Percentiles rank a stretch among this genome's conserved stretches.
These are phyloP conservation scores for Euphorbia pulcherrima DNA, from an alignment of 345 rosid species.

Conservation along the genomic window DNA sequence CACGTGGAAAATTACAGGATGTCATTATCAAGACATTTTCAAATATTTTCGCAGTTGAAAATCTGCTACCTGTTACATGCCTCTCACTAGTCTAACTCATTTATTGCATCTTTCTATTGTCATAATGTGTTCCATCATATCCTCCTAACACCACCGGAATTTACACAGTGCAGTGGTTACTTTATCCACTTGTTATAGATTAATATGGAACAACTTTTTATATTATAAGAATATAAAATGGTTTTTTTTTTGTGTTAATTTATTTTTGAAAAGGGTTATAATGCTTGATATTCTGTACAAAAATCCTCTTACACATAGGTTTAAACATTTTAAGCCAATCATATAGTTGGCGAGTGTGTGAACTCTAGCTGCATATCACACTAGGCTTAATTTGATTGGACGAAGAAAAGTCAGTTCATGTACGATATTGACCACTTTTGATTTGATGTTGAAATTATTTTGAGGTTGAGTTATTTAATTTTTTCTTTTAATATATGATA, in stretches of 20 bases:
- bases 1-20: constrained; percentile 65
- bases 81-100: constrained; percentile 36
- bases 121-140: constrained; percentile 26
- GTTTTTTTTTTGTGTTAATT: no score
- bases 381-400: constrained; percentile 5
- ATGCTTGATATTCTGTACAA: no score
- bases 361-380: constrained; percentile 20
- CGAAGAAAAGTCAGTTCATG: background rate
- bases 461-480: no score
- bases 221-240: no score
- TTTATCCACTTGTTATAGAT: no score
- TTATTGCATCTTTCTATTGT: background rate
- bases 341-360: constrained; percentile 16
- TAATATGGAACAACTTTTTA: no score
- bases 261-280: no score
- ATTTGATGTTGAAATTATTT: no score
- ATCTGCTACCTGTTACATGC: constrained; percentile 20
- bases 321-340: constrained; percentile 23
- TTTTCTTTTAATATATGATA: no score
- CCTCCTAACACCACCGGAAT: constrained; percentile 28
- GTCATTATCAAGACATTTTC: constrained; percentile 45
- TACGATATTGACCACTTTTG: no score
- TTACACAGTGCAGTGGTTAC: no score
- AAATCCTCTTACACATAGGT: no score
- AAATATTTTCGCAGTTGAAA: constrained; percentile 22